These are phyloP conservation scores for Teunomyces pallodes DNA, from an alignment of 805 yeast species.

Conservation along the genomic window DNA sequence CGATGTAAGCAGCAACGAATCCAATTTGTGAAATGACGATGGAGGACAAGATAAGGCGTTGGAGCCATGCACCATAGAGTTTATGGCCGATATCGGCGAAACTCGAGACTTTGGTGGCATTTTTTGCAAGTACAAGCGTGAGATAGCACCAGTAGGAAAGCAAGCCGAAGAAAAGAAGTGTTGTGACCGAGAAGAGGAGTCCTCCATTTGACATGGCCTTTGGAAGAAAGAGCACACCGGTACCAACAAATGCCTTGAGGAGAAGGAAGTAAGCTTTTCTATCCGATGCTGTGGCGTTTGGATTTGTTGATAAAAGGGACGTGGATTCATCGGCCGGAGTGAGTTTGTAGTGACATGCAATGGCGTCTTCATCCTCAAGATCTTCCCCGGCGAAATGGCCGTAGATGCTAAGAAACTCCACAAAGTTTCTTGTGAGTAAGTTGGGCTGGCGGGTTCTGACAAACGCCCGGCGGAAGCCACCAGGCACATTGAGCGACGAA, in stretches of 20 bases:
- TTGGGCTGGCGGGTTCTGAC: conserved; percentile 41
- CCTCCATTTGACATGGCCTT: conserved; percentile 76
- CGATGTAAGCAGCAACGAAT: conserved; percentile 77
- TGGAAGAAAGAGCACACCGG: conserved; percentile 71
- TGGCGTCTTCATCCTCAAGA: conserved; percentile 63
- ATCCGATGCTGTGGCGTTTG: conserved; percentile 67
- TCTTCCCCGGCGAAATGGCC: conserved; percentile 89
- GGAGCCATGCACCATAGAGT: conserved; percentile 66
- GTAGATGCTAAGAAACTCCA: conserved; percentile 73
- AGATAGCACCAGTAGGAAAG: conserved; percentile 79
- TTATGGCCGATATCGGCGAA: conserved; percentile 73
- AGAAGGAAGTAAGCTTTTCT: conserved; percentile 67
- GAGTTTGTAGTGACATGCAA: conserved; percentile 45
- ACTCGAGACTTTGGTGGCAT: conserved; percentile 61
- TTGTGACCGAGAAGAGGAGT: conserved; percentile 50
- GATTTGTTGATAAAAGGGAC: conserved; percentile 18
- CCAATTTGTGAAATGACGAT: conserved; percentile 74
- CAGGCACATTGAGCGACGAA: conserved; percentile 70
- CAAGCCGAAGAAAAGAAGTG: conserved; percentile 58
- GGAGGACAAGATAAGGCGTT: conserved; percentile 58
- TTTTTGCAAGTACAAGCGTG: conserved; percentile 58
- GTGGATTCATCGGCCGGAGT: conserved; percentile 37
- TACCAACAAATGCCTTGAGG: conserved; percentile 73
- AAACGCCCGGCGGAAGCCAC: conserved; percentile 77
- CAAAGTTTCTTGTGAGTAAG: conserved; percentile 65